These are phyloP conservation scores for Yarrowia divulgata DNA, from an alignment of 805 yeast species.

Conservation along the genomic window DNA sequence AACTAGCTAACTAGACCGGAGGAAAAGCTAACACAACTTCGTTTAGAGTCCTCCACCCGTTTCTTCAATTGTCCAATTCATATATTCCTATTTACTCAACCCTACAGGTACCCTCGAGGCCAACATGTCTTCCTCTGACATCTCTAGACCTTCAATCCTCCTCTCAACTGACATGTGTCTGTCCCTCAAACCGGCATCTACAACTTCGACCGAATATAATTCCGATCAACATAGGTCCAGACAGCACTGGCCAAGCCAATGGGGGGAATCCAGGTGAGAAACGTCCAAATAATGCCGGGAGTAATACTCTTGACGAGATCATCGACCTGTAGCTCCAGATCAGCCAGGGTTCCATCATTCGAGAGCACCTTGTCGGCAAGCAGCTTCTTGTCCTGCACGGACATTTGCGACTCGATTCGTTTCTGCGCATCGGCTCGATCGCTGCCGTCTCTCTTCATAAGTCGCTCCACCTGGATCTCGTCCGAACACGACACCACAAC, in stretches of 20 bases:
- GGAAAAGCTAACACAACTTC: no score
- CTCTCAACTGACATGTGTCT: background rate
- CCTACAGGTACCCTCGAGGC: no score
- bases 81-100: no score
- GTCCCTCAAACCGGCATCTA: background rate
- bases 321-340: conserved; percentile 57
- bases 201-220: conserved; percentile 25
- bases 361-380: conserved; percentile 72
- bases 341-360: conserved; percentile 60
- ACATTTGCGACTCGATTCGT: conserved; percentile 80
- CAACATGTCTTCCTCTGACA: background rate
- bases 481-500: conserved; percentile 71
- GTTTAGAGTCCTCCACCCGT: no score
- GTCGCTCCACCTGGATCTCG: conserved; percentile 66
- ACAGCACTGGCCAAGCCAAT: conserved; percentile 47
- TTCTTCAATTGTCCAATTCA: no score
- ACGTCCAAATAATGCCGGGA: conserved; percentile 51
- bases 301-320: conserved; percentile 51
- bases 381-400: conserved; percentile 61
- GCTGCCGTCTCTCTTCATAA: conserved; percentile 71
- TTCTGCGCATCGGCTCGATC: conserved; percentile 69
- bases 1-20: no score
- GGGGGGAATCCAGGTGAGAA: conserved; percentile 51
- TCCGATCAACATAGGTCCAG: conserved; percentile 14
- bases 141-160: background rate